Base-by-base conservation (phyloP, 1,139 yeast genomes). In the Debaryomyces robertsiae region DNA sequence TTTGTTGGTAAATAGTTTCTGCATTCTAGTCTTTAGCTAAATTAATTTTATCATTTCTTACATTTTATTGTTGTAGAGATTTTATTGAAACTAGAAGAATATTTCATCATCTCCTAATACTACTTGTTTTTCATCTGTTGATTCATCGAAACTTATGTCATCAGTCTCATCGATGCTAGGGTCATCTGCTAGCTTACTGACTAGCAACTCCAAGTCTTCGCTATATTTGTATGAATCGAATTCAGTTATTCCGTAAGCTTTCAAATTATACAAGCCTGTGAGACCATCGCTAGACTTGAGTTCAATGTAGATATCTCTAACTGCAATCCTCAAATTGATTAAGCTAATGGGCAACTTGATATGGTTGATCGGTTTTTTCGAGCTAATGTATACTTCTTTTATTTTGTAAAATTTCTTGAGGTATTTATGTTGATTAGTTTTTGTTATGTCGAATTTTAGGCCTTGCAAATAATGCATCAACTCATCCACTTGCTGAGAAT, bases 161-260 rank as follows among this genome's bases (percentile, higher is more conserved):
- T 30, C 23, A 17, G 29, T 11, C 11, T 18, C 14, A 9, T 30
- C 23, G 18, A 29, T 24, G 15, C 14, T 16, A 15, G 19, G 4
- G n/a, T 30, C 30, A 16, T 27, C 32, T 30, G 42, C 45, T 30
- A 50, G 46, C 30, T 49, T 52, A 30, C 58, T 61, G 18, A 62
- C 44, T 36, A 65, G 36, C 33, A 53, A 41, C 5, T 58, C 58
- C 36, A 65, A 54, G 27, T 63, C 61, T 27, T 61, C 53, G 16
- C 45, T 46, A 40, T 61, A 59, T 41, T 57, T 62, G 42, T 57
- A 58, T 9, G 69, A 53, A 43, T 61, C 54, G 32, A 54, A 51
- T 43, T 69, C 73, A 33, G 62, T 61, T 15, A 71, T 60, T 2
- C 78, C 78, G 46, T 65, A 71, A 0, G 63, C 73, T 48, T 67